A percentile compares a stretch with the other conserved stretches of the same genome.
These are phyloP conservation scores for Oldenlandia corymbosa DNA, from an alignment of 257 asterid genomes.

Conservation along the genomic window DNA sequence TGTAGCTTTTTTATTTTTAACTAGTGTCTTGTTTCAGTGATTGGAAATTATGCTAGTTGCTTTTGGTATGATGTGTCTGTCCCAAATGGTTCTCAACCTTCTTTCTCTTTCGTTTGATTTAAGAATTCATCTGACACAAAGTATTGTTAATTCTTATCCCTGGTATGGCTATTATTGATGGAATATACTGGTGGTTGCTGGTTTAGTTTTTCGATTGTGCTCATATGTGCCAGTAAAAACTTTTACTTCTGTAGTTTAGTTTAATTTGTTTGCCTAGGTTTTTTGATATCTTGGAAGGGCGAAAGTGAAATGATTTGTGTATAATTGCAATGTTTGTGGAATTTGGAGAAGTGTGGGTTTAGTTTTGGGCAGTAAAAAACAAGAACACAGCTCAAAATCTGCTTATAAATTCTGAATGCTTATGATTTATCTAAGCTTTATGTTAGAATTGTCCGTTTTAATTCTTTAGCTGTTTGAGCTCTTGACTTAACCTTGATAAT, in stretches of 20 bases:
- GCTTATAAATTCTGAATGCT: neutral
- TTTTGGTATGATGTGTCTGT: neutral
- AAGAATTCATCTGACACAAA: too few relatives aligned
- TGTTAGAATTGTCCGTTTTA: neutral
- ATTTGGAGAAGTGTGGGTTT: neutral
- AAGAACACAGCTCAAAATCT: neutral
- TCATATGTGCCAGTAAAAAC: neutral
- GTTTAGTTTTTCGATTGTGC: neutral
- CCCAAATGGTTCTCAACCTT: neutral
- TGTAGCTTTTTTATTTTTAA: neutral
- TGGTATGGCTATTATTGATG: neutral
- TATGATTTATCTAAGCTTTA: neutral
- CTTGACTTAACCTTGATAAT: neutral
- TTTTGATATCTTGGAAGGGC: neutral
- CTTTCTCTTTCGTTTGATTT: too few relatives aligned
- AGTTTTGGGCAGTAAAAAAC: neutral
- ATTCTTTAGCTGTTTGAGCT: neutral
- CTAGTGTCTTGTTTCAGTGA: neutral
- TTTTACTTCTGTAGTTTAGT: neutral
- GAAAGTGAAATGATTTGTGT: neutral
- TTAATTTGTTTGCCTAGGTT: neutral
- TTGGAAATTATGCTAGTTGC: neutral
- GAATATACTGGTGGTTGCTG: neutral
- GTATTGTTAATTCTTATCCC: neutral
- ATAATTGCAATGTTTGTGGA: neutral